A percentile compares a stretch with the other conserved stretches of the same genome.
phyloP scores from a whole-genome alignment of 345 rosid genomes.

The thale cress (Arabidopsis thaliana) region DNA sequence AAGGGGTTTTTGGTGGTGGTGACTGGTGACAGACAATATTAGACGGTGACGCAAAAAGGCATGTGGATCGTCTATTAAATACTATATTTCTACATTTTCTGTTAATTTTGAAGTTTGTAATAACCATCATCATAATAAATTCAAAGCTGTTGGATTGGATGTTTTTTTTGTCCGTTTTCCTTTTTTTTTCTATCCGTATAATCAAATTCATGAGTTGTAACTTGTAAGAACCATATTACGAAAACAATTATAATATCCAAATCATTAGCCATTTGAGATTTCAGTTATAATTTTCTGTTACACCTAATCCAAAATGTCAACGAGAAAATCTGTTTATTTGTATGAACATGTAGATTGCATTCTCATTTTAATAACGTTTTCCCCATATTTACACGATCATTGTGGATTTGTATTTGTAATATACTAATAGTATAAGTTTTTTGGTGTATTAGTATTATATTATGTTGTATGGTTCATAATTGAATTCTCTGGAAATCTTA shows the following conservation, averaged over 20 bases:
- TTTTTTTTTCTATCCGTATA: background rate
- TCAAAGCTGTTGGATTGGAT: constrained; percentile 15
- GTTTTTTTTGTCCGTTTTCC: constrained; percentile 2
- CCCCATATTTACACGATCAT: background rate
- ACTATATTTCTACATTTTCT: background rate
- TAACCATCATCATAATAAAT: background rate
- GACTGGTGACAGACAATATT: constrained; percentile 22
- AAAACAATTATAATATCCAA: constrained; percentile 17
- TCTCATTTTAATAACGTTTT: constrained; percentile 3
- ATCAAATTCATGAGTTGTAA: constrained; percentile 11
- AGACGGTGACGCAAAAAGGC: constrained; percentile 18
- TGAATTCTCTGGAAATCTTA: background rate
- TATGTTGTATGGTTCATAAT: background rate
- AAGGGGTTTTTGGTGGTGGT: constrained; percentile 11
- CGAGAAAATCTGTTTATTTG: background rate
- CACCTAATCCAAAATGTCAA: constrained; percentile 34
- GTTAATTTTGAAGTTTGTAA: background rate
- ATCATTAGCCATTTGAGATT: constrained; percentile 22
- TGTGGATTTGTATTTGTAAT: constrained; percentile 1
- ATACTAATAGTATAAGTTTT: background rate
- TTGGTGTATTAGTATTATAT: background rate
- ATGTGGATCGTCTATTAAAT: constrained; percentile 1
- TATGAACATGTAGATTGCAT: constrained; percentile 28
- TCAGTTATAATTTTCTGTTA: constrained; percentile 20
- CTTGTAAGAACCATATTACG: constrained; percentile 9